Percentiles rank a stretch among this genome's conserved stretches.
Evolutionary conservation across 1,284 basidiomycete genomes (phyloP).

Genomic region (Melanopsichium pennsylvanicum): DNA sequence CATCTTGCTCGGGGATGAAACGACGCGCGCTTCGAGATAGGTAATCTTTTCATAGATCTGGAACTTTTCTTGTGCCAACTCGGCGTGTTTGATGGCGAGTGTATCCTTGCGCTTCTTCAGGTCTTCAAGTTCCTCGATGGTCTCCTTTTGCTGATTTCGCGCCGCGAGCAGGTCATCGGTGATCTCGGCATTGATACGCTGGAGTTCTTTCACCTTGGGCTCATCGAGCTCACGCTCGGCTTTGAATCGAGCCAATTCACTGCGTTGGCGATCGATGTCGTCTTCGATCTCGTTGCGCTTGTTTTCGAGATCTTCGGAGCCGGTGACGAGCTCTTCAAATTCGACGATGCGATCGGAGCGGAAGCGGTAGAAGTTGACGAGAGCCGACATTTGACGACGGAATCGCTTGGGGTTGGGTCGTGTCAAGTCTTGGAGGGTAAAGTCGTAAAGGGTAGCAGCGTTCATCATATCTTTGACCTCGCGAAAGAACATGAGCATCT

Average conservation of each 20-base stretch:
- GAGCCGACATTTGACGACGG: conserved; percentile 60
- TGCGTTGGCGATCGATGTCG: conserved; percentile 71
- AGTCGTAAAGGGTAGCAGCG: conserved; percentile 58
- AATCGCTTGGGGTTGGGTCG: conserved; percentile 61
- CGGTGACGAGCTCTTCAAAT: conserved; percentile 72
- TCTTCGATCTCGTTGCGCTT: conserved; percentile 70
- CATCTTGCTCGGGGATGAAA: conserved; percentile 52
- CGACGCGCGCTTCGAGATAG: conserved; percentile 55
- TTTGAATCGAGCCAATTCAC: conserved; percentile 66
- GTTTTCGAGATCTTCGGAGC: conserved; percentile 73
- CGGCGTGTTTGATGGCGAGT: conserved; percentile 48
- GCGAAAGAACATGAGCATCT: conserved; percentile 58
- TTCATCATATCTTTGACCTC: conserved; percentile 63
- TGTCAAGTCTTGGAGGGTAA: conserved; percentile 60
- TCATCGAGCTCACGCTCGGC: conserved; percentile 69
- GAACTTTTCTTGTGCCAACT: conserved; percentile 49
- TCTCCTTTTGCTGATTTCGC: conserved; percentile 46
- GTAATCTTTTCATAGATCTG: conserved; percentile 52
- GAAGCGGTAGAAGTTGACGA: conserved; percentile 65
- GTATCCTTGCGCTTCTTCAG: conserved; percentile 49
- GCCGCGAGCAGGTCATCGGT: conserved; percentile 74
- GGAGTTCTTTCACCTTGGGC: conserved; percentile 74
- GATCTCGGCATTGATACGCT: conserved; percentile 79
- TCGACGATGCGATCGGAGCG: conserved; percentile 67
- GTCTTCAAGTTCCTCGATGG: conserved; percentile 49